Evolutionary conservation across 1,284 basidiomycete genomes (phyloP).

Genomic region (Austroboletus rostrupii): DNA sequence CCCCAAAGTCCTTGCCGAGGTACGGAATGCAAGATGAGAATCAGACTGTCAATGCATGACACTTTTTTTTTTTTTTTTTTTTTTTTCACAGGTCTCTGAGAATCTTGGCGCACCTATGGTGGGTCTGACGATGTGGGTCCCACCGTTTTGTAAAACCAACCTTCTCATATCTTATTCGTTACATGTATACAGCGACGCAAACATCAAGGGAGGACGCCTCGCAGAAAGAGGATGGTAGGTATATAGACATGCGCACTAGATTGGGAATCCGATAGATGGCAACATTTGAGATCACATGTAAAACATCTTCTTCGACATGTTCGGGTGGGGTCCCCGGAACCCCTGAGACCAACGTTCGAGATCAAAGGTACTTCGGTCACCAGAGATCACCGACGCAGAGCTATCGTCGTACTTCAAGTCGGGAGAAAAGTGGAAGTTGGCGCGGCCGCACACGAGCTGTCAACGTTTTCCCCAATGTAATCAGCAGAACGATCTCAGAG

Average conservation of each 20-base stretch:
- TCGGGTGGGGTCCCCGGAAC: constrained; percentile 21
- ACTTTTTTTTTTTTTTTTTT: not conserved
- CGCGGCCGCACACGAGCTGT: constrained; percentile 51
- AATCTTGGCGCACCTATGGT: constrained; percentile 91
- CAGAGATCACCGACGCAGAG: constrained; percentile 26
- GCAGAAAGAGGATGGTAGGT: constrained; percentile 51
- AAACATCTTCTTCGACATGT: constrained; percentile 35
- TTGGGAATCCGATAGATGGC: too few relatives aligned
- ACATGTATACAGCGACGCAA: constrained; percentile 43
- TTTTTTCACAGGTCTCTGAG: constrained; percentile 66
- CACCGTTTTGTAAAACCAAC: constrained; percentile 4
- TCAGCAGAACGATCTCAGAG: not conserved
- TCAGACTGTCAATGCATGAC: not conserved
- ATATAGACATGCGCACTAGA: not conserved
- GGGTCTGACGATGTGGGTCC: constrained; percentile 79
- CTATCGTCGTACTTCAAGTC: constrained; percentile 34
- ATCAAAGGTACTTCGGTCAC: constrained; percentile 25
- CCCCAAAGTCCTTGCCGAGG: constrained; percentile 79
- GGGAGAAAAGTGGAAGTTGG: constrained; percentile 42
- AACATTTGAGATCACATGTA: constrained; percentile 33
- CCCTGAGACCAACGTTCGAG: constrained; percentile 34
- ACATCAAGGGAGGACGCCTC: constrained; percentile 61
- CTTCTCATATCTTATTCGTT: constrained; percentile 5
- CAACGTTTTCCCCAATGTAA: constrained; percentile 2
- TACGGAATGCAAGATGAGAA: constrained; percentile 23